phyloP scores from a whole-genome alignment of 2,329 filamentous ascomycete genomes.

The Fusarium hainanense region DNA sequence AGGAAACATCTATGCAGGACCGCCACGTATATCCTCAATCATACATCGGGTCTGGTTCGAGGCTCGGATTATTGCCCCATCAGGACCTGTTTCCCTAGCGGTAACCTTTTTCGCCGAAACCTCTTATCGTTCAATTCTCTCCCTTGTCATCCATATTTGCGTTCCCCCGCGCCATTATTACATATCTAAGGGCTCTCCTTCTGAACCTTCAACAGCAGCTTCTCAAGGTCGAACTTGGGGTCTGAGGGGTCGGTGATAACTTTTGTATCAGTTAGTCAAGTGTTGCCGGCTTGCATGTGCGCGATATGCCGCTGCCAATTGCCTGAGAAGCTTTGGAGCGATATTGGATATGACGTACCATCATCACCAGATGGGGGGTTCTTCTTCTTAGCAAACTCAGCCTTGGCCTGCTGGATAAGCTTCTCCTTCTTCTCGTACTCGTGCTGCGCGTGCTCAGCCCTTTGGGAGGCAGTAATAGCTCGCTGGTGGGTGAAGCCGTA shows the following conservation, averaged over 20 bases:
- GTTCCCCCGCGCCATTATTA: conserved; percentile 25
- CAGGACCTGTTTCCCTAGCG: conserved; percentile 40
- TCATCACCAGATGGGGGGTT: conserved; percentile 59
- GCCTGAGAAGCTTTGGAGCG: conserved; percentile 12
- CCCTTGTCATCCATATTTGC: conserved; percentile 44
- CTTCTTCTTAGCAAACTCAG: conserved; percentile 84
- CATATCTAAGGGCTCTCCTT: conserved; percentile 62
- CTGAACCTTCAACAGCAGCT: conserved; percentile 75
- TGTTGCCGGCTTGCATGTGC: not conserved
- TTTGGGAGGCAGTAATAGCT: conserved; percentile 77
- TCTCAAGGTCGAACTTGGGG: conserved; percentile 94
- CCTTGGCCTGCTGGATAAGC: conserved; percentile 93
- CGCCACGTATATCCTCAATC: conserved; percentile 55
- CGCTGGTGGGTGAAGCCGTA: conserved; percentile 97
- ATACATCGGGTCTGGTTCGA: conserved; percentile 51
- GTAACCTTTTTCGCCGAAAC: conserved; percentile 42
- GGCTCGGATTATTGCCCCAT: conserved; percentile 46
- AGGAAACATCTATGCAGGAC: conserved; percentile 63
- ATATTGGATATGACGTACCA: conserved; percentile 44
- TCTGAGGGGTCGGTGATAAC: conserved; percentile 74
- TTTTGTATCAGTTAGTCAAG: conserved; percentile 43
- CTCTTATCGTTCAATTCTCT: conserved; percentile 44
- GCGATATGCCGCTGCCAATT: conserved; percentile 28
- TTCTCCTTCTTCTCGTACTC: conserved; percentile 92
- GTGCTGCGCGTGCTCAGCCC: conserved; percentile 75